phyloP scores from a whole-genome alignment of 176 grass and related monocot genomes.

The Zea luxurians region DNA sequence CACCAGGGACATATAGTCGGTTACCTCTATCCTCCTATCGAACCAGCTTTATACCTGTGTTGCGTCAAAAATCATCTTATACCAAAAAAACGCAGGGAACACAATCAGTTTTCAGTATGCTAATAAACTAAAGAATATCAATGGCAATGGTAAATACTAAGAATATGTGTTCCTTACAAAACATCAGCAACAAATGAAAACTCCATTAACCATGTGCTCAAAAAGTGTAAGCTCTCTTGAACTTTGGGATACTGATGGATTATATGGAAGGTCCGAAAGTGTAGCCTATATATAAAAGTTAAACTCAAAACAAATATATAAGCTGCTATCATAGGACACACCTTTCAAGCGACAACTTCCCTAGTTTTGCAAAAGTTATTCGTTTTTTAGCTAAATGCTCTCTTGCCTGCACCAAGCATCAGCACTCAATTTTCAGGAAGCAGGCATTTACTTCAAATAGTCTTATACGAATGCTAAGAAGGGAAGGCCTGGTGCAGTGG shows the following conservation, averaged over 20 bases:
- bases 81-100: neutral
- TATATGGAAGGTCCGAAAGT: neutral
- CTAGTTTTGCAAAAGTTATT: conserved; percentile 32
- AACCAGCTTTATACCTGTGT: neutral
- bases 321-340: conserved; percentile 21
- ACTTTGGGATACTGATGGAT: neutral
- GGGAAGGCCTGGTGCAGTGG: too few species aligned
- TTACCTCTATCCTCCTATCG: neutral
- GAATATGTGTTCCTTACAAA: neutral
- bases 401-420: conserved; percentile 42
- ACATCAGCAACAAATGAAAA: neutral
- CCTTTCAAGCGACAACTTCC: conserved; percentile 15
- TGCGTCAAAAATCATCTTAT: neutral
- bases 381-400: neutral
- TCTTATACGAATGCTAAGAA: neutral
- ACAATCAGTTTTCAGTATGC: neutral
- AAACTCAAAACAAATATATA: conserved; percentile 18
- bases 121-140: neutral
- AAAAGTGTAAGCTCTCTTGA: neutral
- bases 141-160: neutral
- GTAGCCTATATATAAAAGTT: neutral
- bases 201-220: neutral
- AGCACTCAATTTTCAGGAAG: conserved; percentile 35
- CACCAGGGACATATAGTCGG: neutral
- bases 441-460: neutral